phyloP scores from a whole-genome alignment of 805 yeast genomes.

The Cyberlindnera meyerae region DNA sequence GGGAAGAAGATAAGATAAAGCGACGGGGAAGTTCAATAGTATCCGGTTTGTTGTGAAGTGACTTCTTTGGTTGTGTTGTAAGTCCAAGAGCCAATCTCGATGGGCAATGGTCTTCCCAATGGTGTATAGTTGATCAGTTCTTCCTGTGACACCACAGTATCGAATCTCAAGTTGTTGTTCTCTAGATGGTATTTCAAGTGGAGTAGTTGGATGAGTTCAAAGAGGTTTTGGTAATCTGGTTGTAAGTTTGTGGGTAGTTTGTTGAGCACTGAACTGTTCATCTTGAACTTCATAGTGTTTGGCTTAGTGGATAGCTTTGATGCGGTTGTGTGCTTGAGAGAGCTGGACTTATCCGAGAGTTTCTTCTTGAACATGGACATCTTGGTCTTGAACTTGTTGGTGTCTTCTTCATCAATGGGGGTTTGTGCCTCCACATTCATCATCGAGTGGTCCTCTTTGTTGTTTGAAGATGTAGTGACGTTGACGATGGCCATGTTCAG shows the following conservation, averaged over 20 bases:
- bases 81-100: constrained; percentile 18
- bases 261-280: constrained; percentile 8
- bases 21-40: too few relatives aligned
- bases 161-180: constrained; percentile 29
- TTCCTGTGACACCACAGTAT: constrained; percentile 8
- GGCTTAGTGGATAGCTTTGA: not conserved
- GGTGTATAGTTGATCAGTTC: constrained; percentile 18
- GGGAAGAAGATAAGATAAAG: constrained; percentile 17
- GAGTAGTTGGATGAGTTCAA: constrained; percentile 36
- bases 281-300: constrained; percentile 5
- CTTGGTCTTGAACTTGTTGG: constrained; percentile 15
- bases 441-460: constrained; percentile 1
- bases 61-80: too few relatives aligned
- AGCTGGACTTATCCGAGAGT: constrained; percentile 7
- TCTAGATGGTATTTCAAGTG: constrained; percentile 40
- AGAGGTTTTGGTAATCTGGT: constrained; percentile 34
- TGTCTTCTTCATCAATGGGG: constrained; percentile 5
- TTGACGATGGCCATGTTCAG: constrained; percentile 32
- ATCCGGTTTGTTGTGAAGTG: too few relatives aligned
- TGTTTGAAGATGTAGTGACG: constrained; percentile 25
- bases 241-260: constrained; percentile 14
- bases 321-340: constrained; percentile 1
- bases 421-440: constrained; percentile 1
- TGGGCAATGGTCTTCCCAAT: constrained; percentile 23
- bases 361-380: constrained; percentile 15